These are phyloP conservation scores for Solanum chacoense DNA, from an alignment of 305 asterid genomes.

Conservation along the genomic window DNA sequence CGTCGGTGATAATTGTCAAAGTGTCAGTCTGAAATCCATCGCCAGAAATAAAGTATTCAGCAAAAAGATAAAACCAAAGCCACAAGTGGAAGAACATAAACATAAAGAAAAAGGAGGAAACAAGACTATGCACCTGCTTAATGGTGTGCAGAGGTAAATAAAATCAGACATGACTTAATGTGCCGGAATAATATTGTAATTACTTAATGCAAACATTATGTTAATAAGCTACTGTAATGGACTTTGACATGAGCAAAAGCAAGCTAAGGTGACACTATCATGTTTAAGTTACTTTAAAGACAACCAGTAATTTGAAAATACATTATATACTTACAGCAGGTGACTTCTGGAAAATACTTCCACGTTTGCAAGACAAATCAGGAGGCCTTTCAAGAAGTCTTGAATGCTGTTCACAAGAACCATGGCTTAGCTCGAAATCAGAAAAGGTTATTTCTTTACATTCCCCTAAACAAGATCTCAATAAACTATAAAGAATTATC, in stretches of 20 bases:
- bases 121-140: not conserved
- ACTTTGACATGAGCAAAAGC: not conserved
- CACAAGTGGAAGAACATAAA: not conserved
- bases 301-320: not conserved
- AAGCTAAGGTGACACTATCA: not conserved
- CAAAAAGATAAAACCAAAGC: conserved; percentile 8
- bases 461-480: not conserved
- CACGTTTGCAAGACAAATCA: conserved; percentile 71
- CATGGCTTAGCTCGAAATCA: conserved; percentile 6
- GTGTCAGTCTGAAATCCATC: conserved; percentile 47
- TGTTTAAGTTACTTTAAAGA: not conserved
- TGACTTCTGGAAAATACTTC: conserved; percentile 56
- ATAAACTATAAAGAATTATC: not conserved
- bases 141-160: not conserved
- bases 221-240: not conserved
- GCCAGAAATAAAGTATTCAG: not conserved
- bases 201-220: not conserved
- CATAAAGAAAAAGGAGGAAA: not conserved
- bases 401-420: conserved; percentile 51
- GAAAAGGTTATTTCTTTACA: not conserved
- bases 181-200: not conserved
- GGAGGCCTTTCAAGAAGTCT: conserved; percentile 91
- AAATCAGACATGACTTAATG: not conserved
- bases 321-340: conserved; percentile 48
- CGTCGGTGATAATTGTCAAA: conserved; percentile 48